Evolutionary conservation across 2,329 filamentous ascomycete genomes (phyloP), one percentile per base, ranked within the genome.

Genomic region (Nigrograna mackinnonii): DNA sequence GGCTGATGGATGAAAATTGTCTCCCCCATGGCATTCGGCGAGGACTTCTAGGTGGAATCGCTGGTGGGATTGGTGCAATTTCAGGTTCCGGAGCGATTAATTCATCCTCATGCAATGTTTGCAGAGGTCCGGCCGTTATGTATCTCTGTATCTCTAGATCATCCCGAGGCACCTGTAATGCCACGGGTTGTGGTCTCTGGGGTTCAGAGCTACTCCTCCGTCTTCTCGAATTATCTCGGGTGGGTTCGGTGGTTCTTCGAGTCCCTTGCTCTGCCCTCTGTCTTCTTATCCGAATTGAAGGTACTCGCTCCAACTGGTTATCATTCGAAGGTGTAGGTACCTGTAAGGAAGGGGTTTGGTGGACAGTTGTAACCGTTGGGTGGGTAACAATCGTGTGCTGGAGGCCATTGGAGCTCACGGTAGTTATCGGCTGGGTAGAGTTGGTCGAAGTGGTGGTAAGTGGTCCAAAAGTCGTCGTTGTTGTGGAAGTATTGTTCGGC

Each of bases 171-270:
- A 57, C 46, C 6, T 58, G 37, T 17, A 33, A 9, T 11, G 31
- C 31, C 5, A 54, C 54, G 4, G 49, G 38, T 13, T 52, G 55
- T 12, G 57, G 61, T 22, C 56, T 59, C 21, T 62, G 62, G 6
- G 62, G 64, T 37, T 62, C 62, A 3, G 62, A 65, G 40, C 54
- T 65, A 44, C 60, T 66, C 36, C 64, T 52, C 38, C 63, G 50
- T 21, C 62, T 58, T 21, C 56, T 57, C 22, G 7, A 17, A 28
- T 19, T 44, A 43, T 20, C 51, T 42, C 44, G 48, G 54, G 32
- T 41, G n/a, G 47, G 45, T 16, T 55, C 46, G 13, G 44, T 39
- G 13, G 17, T 32, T 19, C 34, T 37, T 5, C 35, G 41, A 17
- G 46, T 18, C 37, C 21, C 35, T 12, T 37, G 37, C 5, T 52